Evolutionary conservation across 495 filamentous ascomycete genomes (phyloP), one percentile per base, ranked within the genome.

Genomic region (Viridothelium virens): DNA sequence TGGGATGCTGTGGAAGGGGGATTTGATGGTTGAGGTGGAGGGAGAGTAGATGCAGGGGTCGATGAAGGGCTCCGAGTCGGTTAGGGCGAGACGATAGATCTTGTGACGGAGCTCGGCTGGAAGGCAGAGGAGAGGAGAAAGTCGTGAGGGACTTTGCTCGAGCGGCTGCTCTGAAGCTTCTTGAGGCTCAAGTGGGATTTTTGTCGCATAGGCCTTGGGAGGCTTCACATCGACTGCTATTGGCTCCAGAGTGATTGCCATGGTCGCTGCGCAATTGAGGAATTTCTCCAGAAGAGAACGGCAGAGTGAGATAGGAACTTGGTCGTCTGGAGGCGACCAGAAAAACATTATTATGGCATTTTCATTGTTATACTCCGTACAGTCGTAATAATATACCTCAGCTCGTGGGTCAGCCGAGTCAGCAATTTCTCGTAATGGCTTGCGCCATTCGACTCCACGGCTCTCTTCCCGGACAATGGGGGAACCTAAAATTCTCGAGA

Each of bases 51-150:
- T 59, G 31, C 14, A 59, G 1, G 71, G 64, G 18, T 73, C 68
- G 37, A 67, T 36, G 53, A 73, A 67, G 0, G 69, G 63, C 16
- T 11, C 39, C 3, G 50, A 37, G 11, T 66, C 39, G 14, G 63
- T 63, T 33, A 73, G 68, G 48, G 65, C 67, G 44, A 63, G 66
- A n/a, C 46, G 25, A 50, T 63, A 71, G 47, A 73, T 71, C 7
- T 64, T 63, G 65, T 71, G 50, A 33, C 69, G 68, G 38, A 71
- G 64, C 62, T 73, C 71, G 31, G 37, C 61, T 37, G 70, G 71
- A 18, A 73, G 70, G n/a, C 65, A 62, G 37, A 72, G 44, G 31
- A 74, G 63, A 36, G 66, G 63, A 2, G 65, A 70, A 34, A 69
- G 66, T 5, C 47, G 50, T 44, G 72, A 66, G 44, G 67, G 33